A percentile compares a stretch with the other conserved stretches of the same genome.
Evolutionary conservation across 305 asterid genomes (phyloP).

Genomic region (Fraxinus ornus): DNA sequence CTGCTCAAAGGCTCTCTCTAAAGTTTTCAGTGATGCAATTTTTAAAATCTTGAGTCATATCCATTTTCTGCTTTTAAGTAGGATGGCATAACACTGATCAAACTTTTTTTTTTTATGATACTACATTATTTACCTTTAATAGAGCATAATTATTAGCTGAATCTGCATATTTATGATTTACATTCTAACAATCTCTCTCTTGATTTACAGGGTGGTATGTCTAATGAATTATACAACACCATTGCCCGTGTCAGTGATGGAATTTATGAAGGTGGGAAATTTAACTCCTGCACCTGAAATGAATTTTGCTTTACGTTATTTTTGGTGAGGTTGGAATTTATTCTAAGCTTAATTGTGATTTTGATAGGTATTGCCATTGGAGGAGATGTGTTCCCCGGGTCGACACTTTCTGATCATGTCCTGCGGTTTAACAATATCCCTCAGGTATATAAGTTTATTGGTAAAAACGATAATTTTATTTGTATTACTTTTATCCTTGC

Average conservation of each 20-base stretch:
- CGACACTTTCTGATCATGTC: conserved; percentile 97
- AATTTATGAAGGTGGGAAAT: conserved; percentile 77
- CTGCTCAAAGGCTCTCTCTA: neutral
- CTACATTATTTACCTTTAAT: conserved; percentile 12
- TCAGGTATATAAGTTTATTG: conserved; percentile 52
- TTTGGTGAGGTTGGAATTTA: conserved; percentile 10
- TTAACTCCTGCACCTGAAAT: conserved; percentile 15
- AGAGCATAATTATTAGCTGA: neutral
- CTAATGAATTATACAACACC: conserved; percentile 85
- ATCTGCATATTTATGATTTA: conserved; percentile 1
- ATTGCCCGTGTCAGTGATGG: conserved; percentile 97
- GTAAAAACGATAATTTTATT: neutral
- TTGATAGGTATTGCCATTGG: conserved; percentile 91
- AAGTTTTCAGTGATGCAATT: neutral
- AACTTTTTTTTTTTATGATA: conserved; percentile 13
- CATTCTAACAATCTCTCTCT: conserved; percentile 24
- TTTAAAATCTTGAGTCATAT: neutral
- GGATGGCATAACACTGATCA: conserved; percentile 22
- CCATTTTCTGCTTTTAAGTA: conserved; percentile 13
- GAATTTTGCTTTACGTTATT: conserved; percentile 11
- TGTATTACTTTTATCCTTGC: neutral
- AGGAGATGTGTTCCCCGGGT: conserved; percentile 98
- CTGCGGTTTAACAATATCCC: conserved; percentile 95
- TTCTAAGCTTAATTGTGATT: conserved; percentile 11
- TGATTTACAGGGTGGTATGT: conserved; percentile 89